Percentiles rank a stretch among this genome's conserved stretches.
phyloP scores from a whole-genome alignment of 1,284 basidiomycete species.

The Ustilago nuda region DNA sequence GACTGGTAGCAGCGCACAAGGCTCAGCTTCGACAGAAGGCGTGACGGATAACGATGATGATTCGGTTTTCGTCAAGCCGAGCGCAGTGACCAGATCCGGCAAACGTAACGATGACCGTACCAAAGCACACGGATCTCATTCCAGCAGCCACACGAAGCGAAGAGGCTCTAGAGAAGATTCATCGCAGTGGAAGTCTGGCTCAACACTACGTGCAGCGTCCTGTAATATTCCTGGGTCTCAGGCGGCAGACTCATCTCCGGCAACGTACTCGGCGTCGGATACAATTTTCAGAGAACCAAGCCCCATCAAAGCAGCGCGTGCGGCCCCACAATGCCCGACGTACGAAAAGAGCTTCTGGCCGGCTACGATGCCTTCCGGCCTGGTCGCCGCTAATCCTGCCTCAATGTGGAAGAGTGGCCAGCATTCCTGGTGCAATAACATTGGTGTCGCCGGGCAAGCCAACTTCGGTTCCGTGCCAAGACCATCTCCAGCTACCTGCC shows the following conservation, averaged over 20 bases:
- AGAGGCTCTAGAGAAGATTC: not conserved
- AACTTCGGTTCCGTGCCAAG: not conserved
- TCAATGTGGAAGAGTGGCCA: not conserved
- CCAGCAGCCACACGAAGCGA: not conserved
- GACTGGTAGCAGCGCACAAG: not conserved
- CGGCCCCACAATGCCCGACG: not conserved
- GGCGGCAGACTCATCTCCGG: not conserved
- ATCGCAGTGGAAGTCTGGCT: not conserved
- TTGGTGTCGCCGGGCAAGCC: not conserved
- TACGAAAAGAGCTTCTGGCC: not conserved
- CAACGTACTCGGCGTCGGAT: not conserved
- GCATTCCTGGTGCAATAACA: not conserved
- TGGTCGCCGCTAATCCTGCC: not conserved
- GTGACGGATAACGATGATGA: slow-evolving; percentile 5
- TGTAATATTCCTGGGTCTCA: not conserved
- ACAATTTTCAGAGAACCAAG: not conserved
- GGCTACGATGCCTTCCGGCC: not conserved
- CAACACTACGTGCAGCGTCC: not conserved
- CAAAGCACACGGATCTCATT: not conserved
- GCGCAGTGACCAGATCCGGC: not conserved
- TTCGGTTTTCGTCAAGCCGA: slow-evolving; percentile 2
- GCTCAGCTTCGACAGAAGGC: not conserved
- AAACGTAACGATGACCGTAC: not conserved
- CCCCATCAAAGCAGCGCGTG: not conserved
- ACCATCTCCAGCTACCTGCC: not conserved